phyloP scores from a whole-genome alignment of 441 rosid genomes.

The Heliophila coronopifolia region DNA sequence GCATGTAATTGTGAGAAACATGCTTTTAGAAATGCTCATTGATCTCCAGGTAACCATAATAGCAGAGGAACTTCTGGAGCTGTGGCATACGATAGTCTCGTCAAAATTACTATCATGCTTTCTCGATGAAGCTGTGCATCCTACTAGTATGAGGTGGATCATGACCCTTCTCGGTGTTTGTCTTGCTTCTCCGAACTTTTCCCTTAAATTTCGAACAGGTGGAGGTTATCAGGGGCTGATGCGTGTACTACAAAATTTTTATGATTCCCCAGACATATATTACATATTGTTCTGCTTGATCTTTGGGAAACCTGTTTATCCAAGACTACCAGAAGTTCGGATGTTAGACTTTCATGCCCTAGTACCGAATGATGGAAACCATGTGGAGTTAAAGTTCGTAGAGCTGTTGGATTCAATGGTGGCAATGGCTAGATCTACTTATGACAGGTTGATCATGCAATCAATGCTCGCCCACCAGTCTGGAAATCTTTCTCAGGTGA shows the following conservation, averaged over 20 bases:
- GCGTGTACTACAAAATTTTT: constrained; percentile 90
- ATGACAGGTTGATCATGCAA: constrained; percentile 85
- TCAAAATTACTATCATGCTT: constrained; percentile 94
- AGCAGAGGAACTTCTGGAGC: constrained; percentile 94
- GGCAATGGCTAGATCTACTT: constrained; percentile 93
- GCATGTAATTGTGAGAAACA: constrained; percentile 96
- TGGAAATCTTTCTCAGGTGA: constrained; percentile 85
- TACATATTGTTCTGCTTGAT: constrained; percentile 93
- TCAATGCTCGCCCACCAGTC: constrained; percentile 87
- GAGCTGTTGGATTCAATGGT: constrained; percentile 91
- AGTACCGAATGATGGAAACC: constrained; percentile 83
- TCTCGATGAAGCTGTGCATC: constrained; percentile 99
- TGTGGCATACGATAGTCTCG: constrained; percentile 98
- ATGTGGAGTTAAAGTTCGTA: constrained; percentile 78
- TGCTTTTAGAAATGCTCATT: constrained; percentile 98
- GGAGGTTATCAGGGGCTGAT: constrained; percentile 94
- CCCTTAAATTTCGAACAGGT: constrained; percentile 89
- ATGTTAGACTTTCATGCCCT: constrained; percentile 99
- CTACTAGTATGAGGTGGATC: constrained; percentile 99
- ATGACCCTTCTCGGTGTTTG: constrained; percentile 98
- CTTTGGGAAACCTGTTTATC: constrained; percentile 96
- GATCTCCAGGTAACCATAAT: constrained; percentile 97
- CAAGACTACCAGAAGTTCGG: constrained; percentile 97
- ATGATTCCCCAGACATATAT: constrained; percentile 98
- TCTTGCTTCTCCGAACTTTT: constrained; percentile 88